Base-by-base conservation (phyloP, 805 yeast genomes). In the Candida quercuum region DNA sequence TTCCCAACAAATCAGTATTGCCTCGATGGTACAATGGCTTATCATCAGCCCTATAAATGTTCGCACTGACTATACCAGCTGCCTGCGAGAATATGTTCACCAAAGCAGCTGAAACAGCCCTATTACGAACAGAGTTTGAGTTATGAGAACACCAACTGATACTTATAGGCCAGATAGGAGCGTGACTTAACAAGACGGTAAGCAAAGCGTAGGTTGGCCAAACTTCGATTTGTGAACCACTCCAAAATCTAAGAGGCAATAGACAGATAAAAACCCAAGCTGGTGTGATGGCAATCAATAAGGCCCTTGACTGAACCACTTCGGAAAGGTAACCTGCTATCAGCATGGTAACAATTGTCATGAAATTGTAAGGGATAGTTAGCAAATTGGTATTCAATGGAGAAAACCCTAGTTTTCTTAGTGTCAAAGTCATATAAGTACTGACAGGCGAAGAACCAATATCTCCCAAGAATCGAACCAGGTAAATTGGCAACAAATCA, bases 81-180 rank as follows among this genome's bases (percentile, higher is more conserved):
- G 75, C 63, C 51, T 82, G 88, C 1, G 74, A 75, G 53, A 68
- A 71, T 67, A 80, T 78, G 49, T 81, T 82, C 51, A 74, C 79
- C 33, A 81, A 40, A 0, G 87, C 78, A 0, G 86, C 75, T 12
- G 81, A 69, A 5, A 81, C 77, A 0, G 87, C 74, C 47, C 89
- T 63, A 3, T 76, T 62, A n/a, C 80, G 59, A 20, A 81, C 82
- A 1, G 81, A 66, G 53, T 76, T 73, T 9, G 86, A 69, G 48
- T 80, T 80, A 21, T 73, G 56, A 0, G 87, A 78, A 39, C 76
- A 70, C 78, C 85, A 76, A 20, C 74, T 62, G 20, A 76, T 79
- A 41, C 71, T 61, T 34, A 79, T 57, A 1, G 83, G 74, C 58
- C 75, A 76, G n/a, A 70, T 59, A 0, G 78, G 74, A 26, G 66